Percentiles rank a stretch among this genome's conserved stretches.
Evolutionary conservation across 495 filamentous ascomycete species (phyloP).

Genomic region (Sordaria brevicollis): DNA sequence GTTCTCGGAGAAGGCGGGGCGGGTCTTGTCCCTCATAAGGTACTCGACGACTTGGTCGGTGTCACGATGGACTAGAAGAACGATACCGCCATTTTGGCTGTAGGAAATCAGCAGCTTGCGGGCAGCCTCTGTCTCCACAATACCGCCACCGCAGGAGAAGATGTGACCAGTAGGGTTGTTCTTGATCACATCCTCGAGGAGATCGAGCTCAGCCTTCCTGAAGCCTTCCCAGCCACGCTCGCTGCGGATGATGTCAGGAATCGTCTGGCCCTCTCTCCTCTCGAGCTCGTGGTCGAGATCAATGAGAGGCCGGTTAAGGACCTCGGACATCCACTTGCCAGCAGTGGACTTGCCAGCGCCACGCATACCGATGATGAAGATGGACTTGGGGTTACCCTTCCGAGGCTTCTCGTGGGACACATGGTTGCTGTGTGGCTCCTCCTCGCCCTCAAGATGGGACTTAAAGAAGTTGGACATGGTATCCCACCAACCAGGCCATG

Average conservation of each 20-base stretch:
- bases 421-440: conserved; percentile 33
- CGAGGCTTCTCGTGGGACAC: conserved; percentile 27
- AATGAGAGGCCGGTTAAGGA: conserved; percentile 65
- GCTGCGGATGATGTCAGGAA: conserved; percentile 71
- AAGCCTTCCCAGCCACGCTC: conserved; percentile 81
- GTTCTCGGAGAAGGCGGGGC: conserved; percentile 88
- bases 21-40: conserved; percentile 78
- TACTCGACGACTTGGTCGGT: conserved; percentile 84
- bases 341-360: conserved; percentile 95
- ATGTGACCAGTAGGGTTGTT: conserved; percentile 68
- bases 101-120: conserved; percentile 65
- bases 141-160: conserved; percentile 87
- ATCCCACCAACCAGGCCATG: conserved; percentile 99
- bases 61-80: conserved; percentile 79
- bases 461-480: conserved; percentile 64
- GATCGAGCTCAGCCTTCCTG: conserved; percentile 63
- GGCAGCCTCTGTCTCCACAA: conserved; percentile 81
- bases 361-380: conserved; percentile 96
- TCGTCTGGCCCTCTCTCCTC: conserved; percentile 54
- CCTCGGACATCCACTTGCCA: conserved; percentile 67
- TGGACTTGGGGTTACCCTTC: conserved; percentile 44
- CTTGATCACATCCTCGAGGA: conserved; percentile 61
- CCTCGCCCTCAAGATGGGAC: conserved; percentile 64
- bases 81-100: conserved; percentile 72
- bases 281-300: conserved; percentile 89